Evolutionary conservation across 2,329 filamentous ascomycete genomes (phyloP).

Genomic region (Epichloe baconii): DNA sequence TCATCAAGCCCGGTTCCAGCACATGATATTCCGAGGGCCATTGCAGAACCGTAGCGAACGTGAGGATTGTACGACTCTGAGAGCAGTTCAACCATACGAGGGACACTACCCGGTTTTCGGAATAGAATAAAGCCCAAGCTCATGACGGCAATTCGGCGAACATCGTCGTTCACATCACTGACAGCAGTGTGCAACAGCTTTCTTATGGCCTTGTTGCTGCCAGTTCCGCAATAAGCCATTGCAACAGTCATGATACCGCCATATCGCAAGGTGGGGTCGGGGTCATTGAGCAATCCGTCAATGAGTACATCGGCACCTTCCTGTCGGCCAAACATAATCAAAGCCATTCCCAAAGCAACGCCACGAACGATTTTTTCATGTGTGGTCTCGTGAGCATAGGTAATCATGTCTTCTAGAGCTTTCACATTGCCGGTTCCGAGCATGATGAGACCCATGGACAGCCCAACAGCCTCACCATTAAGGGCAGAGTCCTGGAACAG

Average conservation of each 20-base stretch:
- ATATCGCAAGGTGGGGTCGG: conserved; percentile 86
- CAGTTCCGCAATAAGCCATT: conserved; percentile 89
- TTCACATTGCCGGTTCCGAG: conserved; percentile 92
- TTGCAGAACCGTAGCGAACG: conserved; percentile 92
- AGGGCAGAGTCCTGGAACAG: conserved; percentile 90
- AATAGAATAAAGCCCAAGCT: conserved; percentile 97
- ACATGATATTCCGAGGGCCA: conserved; percentile 96
- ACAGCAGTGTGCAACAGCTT: conserved; percentile 92
- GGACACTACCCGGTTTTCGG: conserved; percentile 91
- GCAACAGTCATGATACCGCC: conserved; percentile 99
- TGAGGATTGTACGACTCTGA: conserved; percentile 99
- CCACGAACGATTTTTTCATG: conserved; percentile 98
- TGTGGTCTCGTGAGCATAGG: conserved; percentile 93
- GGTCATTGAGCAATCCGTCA: conserved; percentile 82
- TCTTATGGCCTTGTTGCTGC: conserved; percentile 96
- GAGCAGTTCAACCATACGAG: conserved; percentile 95
- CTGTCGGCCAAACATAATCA: conserved; percentile 96
- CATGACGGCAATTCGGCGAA: conserved; percentile 91
- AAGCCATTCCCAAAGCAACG: conserved; percentile 87
- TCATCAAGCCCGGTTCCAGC: conserved; percentile 92
- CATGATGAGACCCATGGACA: conserved; percentile 97
- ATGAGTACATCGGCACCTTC: conserved; percentile 92
- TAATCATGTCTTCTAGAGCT: conserved; percentile 91
- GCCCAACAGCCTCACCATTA: conserved; percentile 90
- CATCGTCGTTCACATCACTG: conserved; percentile 95